Percentiles rank a stretch among this genome's conserved stretches.
Conservation (phyloP, 805 yeast species). For the Yamadazyma sp. region DNA sequence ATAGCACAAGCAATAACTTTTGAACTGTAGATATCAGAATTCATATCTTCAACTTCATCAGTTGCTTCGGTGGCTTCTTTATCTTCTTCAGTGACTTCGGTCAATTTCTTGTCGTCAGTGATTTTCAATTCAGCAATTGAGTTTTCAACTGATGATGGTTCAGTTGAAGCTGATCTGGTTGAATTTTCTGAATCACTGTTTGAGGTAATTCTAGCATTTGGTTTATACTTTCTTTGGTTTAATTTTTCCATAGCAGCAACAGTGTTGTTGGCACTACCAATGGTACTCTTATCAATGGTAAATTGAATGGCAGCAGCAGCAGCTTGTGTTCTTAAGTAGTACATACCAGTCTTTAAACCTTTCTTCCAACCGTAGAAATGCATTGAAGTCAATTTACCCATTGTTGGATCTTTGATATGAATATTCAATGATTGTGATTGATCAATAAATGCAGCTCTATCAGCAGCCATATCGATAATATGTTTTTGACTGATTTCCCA, state of each 20-base stretch:
- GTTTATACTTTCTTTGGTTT: slow-evolving; percentile 35
- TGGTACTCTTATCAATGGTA: slow-evolving; percentile 47
- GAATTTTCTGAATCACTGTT: slow-evolving; percentile 20
- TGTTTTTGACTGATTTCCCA: slow-evolving; percentile 62
- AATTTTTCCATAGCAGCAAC: slow-evolving; percentile 38
- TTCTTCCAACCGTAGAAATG: slow-evolving; percentile 99
- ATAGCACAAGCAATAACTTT: slow-evolving; percentile 96
- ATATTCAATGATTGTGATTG: slow-evolving; percentile 94
- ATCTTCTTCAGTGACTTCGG: slow-evolving; percentile 9
- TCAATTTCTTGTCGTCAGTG: slow-evolving; percentile 19
- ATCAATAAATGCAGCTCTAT: slow-evolving; percentile 76
- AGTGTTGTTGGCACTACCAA: slow-evolving; percentile 35
- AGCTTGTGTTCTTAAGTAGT: slow-evolving; percentile 95
- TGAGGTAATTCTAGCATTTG: slow-evolving; percentile 10
- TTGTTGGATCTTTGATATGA: slow-evolving; percentile 84
- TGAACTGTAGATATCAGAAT: slow-evolving; percentile 83
- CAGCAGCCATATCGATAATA: slow-evolving; percentile 64
- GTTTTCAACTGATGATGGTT: slow-evolving; percentile 42
- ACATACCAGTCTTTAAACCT: slow-evolving; percentile 98
- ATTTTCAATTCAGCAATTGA: slow-evolving; percentile 46
- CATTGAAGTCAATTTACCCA: slow-evolving; percentile 96
- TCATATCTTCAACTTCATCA: slow-evolving; percentile 22
- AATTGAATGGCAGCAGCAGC: slow-evolving; percentile 97
- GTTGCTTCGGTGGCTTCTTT: slow-evolving; percentile 14
- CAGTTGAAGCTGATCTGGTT: slow-evolving; percentile 31